Conservation (phyloP, 352 stramenopile genomes). For the Phytopythium ostracodes region DNA sequence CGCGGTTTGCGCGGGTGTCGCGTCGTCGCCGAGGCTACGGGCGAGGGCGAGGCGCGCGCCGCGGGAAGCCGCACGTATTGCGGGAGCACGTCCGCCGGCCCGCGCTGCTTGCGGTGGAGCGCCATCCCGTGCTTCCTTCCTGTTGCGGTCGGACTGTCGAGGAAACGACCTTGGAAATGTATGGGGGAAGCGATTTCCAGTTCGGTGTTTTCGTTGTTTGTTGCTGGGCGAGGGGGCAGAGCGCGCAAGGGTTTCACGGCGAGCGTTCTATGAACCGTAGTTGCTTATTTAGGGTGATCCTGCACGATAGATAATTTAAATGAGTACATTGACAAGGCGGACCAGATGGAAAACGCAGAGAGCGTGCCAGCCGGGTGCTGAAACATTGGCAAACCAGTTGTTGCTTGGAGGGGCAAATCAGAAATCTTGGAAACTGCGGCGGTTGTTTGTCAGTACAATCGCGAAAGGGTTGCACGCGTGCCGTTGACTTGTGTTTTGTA, state of each 20-base stretch:
- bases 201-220: neutral
- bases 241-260: neutral
- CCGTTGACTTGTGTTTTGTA: neutral
- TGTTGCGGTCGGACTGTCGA: neutral
- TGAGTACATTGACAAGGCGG: neutral
- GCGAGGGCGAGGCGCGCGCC: slow-evolving; percentile 9
- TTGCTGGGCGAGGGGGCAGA: neutral
- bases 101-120: slow-evolving; percentile 31
- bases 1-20: slow-evolving; percentile 21
- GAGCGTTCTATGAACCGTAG: neutral
- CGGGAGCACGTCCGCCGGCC: slow-evolving; percentile 13
- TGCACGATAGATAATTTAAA: neutral
- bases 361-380: neutral
- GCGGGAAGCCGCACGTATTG: slow-evolving; percentile 33
- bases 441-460: no score
- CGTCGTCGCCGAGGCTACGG: slow-evolving; percentile 8
- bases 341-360: neutral
- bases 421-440: neutral
- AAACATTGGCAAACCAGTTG: neutral
- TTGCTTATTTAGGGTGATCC: neutral
- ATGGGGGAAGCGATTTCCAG: neutral
- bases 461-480: no score
- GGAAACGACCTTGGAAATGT: neutral
- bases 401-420: neutral
- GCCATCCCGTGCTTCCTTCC: slow-evolving; percentile 16